These are phyloP conservation scores for Quercus mongolica DNA, from an alignment of 306 rosid genomes.

Conservation along the genomic window DNA sequence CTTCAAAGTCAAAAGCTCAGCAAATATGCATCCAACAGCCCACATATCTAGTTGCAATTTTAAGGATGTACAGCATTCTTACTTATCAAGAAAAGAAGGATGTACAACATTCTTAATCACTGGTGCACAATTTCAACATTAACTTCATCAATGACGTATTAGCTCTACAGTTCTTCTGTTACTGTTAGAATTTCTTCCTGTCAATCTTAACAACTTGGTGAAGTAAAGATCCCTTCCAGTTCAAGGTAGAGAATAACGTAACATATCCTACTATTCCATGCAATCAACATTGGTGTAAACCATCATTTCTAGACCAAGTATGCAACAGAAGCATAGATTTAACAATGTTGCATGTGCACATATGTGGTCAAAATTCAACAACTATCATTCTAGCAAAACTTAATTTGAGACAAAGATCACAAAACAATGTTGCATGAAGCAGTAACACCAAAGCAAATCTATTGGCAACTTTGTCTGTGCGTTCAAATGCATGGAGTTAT, in stretches of 20 bases:
- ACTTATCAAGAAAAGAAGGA: conserved; percentile 14
- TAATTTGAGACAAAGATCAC: too few relatives aligned
- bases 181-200: background rate
- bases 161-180: background rate
- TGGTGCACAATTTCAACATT: background rate
- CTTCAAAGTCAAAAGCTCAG: conserved; percentile 95
- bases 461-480: background rate
- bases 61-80: conserved; percentile 26
- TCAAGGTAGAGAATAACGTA: background rate
- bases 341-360: too few relatives aligned
- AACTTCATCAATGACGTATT: background rate
- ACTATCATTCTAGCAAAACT: too few relatives aligned
- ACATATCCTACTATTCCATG: background rate
- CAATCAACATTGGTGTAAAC: background rate
- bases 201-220: background rate
- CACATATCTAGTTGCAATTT: conserved; percentile 72
- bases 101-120: background rate
- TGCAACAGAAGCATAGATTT: background rate
- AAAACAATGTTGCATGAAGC: background rate
- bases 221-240: background rate
- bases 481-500: conserved; percentile 4
- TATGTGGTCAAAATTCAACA: too few relatives aligned
- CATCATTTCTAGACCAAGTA: background rate
- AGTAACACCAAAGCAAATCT: background rate
- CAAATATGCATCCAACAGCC: conserved; percentile 99